Evolutionary conservation across 345 rosid species (phyloP).

Genomic region (Dimocarpus longan): DNA sequence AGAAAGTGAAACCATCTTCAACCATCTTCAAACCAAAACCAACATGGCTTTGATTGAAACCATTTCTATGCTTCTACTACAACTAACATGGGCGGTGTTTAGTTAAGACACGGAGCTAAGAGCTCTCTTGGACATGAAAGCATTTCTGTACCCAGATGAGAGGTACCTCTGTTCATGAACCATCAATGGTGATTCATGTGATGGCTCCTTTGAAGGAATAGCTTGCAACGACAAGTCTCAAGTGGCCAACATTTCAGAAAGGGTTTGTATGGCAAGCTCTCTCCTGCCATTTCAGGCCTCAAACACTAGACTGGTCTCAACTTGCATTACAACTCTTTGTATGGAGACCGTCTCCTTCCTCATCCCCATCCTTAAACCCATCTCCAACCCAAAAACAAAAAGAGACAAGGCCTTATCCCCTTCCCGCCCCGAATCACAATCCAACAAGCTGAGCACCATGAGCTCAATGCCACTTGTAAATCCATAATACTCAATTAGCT

Average conservation of each 20-base stretch:
- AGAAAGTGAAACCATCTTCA: background rate
- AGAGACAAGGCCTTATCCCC: background rate
- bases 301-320: conserved; percentile 77
- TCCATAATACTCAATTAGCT: background rate
- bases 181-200: conserved; percentile 56
- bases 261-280: conserved; percentile 66
- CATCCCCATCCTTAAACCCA: no score
- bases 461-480: background rate
- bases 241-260: conserved; percentile 88
- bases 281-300: conserved; percentile 65
- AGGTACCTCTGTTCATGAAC: conserved; percentile 67
- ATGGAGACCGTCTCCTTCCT: conserved; percentile 35
- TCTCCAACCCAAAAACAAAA: background rate
- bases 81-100: conserved; percentile 19
- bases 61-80: conserved; percentile 27
- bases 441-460: background rate
- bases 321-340: conserved; percentile 80
- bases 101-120: conserved; percentile 40
- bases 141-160: conserved; percentile 67
- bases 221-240: conserved; percentile 67
- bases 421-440: background rate
- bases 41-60: conserved; percentile 32
- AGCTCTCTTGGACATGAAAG: conserved; percentile 67
- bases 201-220: conserved; percentile 68
- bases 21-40: conserved; percentile 10